Evolutionary conservation across 495 filamentous ascomycete species (phyloP), one percentile per base, ranked within the genome.

Genomic region (Hyaloscypha variabilis): DNA sequence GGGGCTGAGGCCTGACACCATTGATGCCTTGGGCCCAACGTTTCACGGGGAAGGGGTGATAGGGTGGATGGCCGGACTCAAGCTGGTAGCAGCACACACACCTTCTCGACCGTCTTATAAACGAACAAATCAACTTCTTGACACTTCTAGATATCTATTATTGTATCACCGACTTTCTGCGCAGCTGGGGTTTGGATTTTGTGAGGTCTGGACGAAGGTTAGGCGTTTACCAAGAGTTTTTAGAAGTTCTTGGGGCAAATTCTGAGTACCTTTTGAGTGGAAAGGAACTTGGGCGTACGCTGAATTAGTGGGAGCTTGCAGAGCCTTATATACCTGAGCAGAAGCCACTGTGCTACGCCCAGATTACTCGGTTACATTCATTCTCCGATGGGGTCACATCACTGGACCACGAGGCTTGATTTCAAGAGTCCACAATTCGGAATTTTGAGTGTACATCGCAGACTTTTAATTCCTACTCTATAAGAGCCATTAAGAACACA

Each of bases 111-210:
- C 26, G 21, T 23, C n/a, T 29, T 25, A 24, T 5, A 54, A 54
- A 54, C 51, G 51, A 54, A 54, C 51, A 54, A 54, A 54, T 54
- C 51, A 29, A 24, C 21, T 29, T n/a, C 23, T 25, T 10, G 51
- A 54, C 51, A 54, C 21, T 29, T 25, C 17, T 10, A 13, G 21
- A 54, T 29, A 25, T 4, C 21, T 54, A 54, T 54, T 29, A 54
- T 29, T 54, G 51, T 24, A 54, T 25, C 26, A 54, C 51, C 51
- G 51, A 24, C 26, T 29, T 54, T 54, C 51, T 54, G 51, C 51
- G 51, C 6, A 23, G 51, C 51, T 54, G 39, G 4, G 19, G 0
- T 46, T 1, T 17, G 39, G 17, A 19, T 46, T 46, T 46, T 46
- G 39, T 46, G 39, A 17, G 6, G 39, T 46, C 13, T 46, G 39